Base-by-base conservation (phyloP, 495 filamentous ascomycete species). In the Lophiotrema nucula region DNA sequence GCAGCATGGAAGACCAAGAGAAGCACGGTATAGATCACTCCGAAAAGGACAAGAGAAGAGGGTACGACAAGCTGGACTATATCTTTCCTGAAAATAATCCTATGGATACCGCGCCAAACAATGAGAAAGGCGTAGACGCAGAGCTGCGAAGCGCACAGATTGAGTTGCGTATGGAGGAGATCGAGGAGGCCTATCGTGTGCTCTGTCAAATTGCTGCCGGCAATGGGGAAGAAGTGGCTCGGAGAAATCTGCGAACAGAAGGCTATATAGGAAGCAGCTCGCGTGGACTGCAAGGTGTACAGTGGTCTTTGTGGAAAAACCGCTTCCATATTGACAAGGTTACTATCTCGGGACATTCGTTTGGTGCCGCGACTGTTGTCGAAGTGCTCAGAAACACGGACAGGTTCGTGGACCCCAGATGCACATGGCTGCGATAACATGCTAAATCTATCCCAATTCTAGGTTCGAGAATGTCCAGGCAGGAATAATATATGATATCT, bases 401-500 rank as follows among this genome's bases (percentile, higher is more conserved):
- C 42, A 68, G 75, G 21, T n/a, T n/a, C n/a, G n/a, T n/a, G n/a
- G n/a, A n/a, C 79, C 82, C 53, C 49, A 64, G 26, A 81, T 76
- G 64, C 68, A 84, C 26, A 61, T 73, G 23, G 79, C 83, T 69
- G 83, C 81, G 10, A 79, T 85, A 47, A 72, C 81, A 15, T 80
- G 84, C 50, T 81, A 85, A 53, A 74, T 77, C 21, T 84, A n/a
- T n/a, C n/a, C n/a, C n/a, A n/a, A n/a, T n/a, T n/a, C n/a, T n/a
- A n/a, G n/a, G n/a, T 79, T 82, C 53, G 50, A 64, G 26, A 81
- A 76, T 65, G 69, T 84, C 26, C 62, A 74, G 23, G 79, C 83
- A 68, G 83, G 81, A 10, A 79, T 85, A 47, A 72, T 82, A 15
- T 80, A 84, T 49, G 81, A 85, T 53, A 74, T 77, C 21, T 84